Evolutionary conservation across 1,284 basidiomycete genomes (phyloP), one percentile per base, ranked within the genome.

Genomic region (Ustilago trichophora): DNA sequence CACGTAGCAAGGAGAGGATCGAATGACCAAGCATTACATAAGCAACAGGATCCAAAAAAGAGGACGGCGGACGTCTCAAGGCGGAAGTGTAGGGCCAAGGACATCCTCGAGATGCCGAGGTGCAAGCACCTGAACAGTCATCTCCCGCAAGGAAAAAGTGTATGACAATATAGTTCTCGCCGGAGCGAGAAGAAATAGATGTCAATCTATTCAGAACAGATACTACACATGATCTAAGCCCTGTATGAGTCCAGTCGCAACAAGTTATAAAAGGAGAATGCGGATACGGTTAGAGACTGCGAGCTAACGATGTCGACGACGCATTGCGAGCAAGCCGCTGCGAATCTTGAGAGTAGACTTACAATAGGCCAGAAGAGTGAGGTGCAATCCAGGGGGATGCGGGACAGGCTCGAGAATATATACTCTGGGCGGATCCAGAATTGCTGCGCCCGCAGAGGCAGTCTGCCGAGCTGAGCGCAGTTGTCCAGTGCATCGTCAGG

Each of bases 161-260:
- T 50, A 58, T 65, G 60, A 73, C 57, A 62, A 66, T 24, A 62
- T 48, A 52, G 46, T 60, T 56, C 51, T 49, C 56, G 58, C 65
- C 62, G 70, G 66, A 73, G 70, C 50, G 48, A 53, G 49, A 50
- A 58, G 35, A 73, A 69, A 73, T 70, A 70, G 67, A 65, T 63
- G 60, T 69, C 66, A 73, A 73, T 65, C 66, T 73, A 69, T 68
- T 69, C 62, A 73, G 70, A 73, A 73, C 70, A 73, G 70, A 73
- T 73, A 73, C 70, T 73, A 73, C 70, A 73, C 70, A 66, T 73
- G 70, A 73, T 73, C 70, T 64, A 66, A 72, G 70, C 70, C 70
- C 66, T 69, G 66, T 69, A 42, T 44, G 52, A 24, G 47, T 16
- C 26, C 31, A 53, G 26, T 18, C 27, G 45, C 12, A 15, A 27